Evolutionary conservation across 129 eudicot species (phyloP), one percentile per base, ranked within the genome.

Genomic region (Smallanthus sonchifolius): DNA sequence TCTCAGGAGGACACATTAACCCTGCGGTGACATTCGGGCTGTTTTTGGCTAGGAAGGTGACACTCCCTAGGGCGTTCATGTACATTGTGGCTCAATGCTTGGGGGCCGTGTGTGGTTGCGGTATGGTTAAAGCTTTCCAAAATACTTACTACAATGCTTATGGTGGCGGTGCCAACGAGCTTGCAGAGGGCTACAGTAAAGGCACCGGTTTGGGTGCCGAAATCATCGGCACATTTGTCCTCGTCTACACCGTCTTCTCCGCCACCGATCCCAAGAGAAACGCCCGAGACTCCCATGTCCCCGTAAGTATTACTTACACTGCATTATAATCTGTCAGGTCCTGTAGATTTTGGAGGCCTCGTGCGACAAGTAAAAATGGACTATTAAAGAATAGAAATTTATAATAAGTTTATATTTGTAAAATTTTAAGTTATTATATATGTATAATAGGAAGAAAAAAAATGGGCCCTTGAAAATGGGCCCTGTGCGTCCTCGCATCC

Each of bases 1-100:
- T 87, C 75, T 87, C 92, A 80, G 92, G 92, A 38, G 92, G 92
- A 13, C 92, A 87, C 82, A 87, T 87, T 42, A 87, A 87, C 92
- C 92, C 92, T 19, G 92, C 92, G 16, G 92, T 87, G 59, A 87
- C 92, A 6, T 82, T 87, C n/a, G 92, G 92, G 37, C 15, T 87
- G 82, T 80, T 87, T 70, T 69, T 87, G 86, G 92, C 92, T 30
- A 74, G 92, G 56, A 87, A 85, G 32, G 87, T 87, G 56, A 79
- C 84, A 0, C 72, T 87, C 5, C 69, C 83, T 0, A 69, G 92
- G 76, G 89, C 92, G 0, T n/a, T 87, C 2, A 17, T 73, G 74
- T 87, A 87, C 87, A 87, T 87, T 10, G 80, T 84, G 61, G 86
- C 92, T 13, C 92, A 87, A 66, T 81, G 92, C 32, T 69, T 79